phyloP scores from a whole-genome alignment of 2,329 filamentous ascomycete genomes.

The Neopestalotiopsis rosae region DNA sequence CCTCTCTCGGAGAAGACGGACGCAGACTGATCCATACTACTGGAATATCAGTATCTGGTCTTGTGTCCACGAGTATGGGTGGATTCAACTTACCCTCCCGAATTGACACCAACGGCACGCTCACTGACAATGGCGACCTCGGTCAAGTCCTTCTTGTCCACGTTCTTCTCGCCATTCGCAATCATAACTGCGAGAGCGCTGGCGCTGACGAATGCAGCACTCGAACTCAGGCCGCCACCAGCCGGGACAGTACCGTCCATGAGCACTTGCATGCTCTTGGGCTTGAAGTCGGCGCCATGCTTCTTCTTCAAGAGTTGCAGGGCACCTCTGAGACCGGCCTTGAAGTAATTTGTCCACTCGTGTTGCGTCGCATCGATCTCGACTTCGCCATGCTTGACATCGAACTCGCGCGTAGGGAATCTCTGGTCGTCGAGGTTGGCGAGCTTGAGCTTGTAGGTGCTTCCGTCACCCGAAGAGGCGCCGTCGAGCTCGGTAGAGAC shows the following conservation, averaged over 20 bases:
- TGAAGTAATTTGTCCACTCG: conserved; percentile 99
- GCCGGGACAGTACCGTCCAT: conserved; percentile 92
- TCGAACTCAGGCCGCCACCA: conserved; percentile 90
- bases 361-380: conserved; percentile 84
- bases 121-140: conserved; percentile 95
- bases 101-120: conserved; percentile 93
- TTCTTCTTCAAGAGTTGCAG: conserved; percentile 77
- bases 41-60: conserved; percentile 10
- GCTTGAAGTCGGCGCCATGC: conserved; percentile 62
- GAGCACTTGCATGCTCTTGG: conserved; percentile 83
- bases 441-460: conserved; percentile 73
- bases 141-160: conserved; percentile 91
- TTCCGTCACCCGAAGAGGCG: conserved; percentile 40
- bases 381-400: conserved; percentile 68
- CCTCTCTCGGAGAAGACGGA: conserved; percentile 91
- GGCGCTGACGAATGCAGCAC: conserved; percentile 90
- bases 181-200: conserved; percentile 87
- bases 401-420: conserved; percentile 78
- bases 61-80: neutral
- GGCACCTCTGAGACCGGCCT: conserved; percentile 84
- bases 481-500: conserved; percentile 61
- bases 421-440: conserved; percentile 78
- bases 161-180: conserved; percentile 77
- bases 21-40: conserved; percentile 94
- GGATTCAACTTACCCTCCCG: conserved; percentile 73